A percentile compares a stretch with the other conserved stretches of the same genome.
These are phyloP conservation scores for Chenopodium suecicum DNA, from an alignment of 148 eudicot genomes.

Conservation along the genomic window DNA sequence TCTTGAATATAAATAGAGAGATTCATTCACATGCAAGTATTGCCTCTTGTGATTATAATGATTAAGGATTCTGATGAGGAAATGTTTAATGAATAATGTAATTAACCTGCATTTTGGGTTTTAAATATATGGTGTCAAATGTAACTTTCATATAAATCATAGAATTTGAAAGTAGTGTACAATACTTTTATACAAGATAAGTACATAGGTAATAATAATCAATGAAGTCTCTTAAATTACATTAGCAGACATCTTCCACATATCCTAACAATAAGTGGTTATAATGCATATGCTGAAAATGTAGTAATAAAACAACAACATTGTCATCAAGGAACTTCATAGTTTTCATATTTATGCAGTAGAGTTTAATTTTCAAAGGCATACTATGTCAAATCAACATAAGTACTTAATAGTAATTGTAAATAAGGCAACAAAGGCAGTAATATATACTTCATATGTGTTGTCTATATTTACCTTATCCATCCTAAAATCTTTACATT, in stretches of 20 bases:
- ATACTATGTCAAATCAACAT: not conserved
- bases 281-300: constrained; percentile 54
- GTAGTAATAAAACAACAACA: not conserved
- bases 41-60: not conserved
- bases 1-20: not conserved
- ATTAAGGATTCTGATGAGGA: not conserved
- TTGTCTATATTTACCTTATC: constrained; percentile 57
- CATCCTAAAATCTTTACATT: constrained; percentile 88
- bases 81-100: not conserved
- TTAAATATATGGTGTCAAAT: not conserved
- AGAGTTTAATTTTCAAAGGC: not conserved
- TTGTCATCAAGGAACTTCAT: not conserved
- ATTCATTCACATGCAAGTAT: not conserved
- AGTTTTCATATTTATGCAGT: not conserved
- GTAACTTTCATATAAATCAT: not conserved
- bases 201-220: no score
- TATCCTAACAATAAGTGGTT: constrained; percentile 73
- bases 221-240: constrained; percentile 33
- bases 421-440: not conserved
- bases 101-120: not conserved
- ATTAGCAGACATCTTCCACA: constrained; percentile 23
- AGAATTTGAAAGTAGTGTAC: not conserved
- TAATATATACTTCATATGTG: not conserved
- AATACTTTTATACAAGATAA: not conserved
- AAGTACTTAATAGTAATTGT: not conserved